Evolutionary conservation across 768 basidiomycete genomes (phyloP).

Genomic region (Agrocybe praecox): DNA sequence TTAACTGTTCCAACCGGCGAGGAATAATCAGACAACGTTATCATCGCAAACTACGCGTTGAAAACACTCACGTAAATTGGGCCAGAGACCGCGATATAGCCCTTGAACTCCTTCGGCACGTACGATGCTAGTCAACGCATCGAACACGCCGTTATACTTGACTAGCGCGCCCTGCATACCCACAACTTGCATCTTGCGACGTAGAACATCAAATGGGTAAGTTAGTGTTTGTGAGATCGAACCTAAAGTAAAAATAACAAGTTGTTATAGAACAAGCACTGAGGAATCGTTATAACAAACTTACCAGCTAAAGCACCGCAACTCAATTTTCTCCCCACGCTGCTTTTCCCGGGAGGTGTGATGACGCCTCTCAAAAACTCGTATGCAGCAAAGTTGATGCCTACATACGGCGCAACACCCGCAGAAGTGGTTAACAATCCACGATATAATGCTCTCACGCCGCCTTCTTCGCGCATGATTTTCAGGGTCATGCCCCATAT

Average conservation of each 20-base stretch:
- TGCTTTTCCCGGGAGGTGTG: conserved; percentile 82
- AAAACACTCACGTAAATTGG: conserved; percentile 72
- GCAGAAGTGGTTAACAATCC: conserved; percentile 83
- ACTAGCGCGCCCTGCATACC: conserved; percentile 69
- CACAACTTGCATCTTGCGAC: conserved; percentile 94
- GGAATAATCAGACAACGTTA: background rate
- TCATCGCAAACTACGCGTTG: conserved; percentile 7
- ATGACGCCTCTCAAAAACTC: conserved; percentile 77
- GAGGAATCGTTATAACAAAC: conserved; percentile 14
- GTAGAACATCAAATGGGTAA: conserved; percentile 93
- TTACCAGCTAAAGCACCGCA: conserved; percentile 89
- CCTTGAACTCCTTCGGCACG: conserved; percentile 75
- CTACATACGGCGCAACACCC: conserved; percentile 89
- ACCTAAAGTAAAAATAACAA: conserved; percentile 41
- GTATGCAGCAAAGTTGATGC: conserved; percentile 95
- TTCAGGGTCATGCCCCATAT: conserved; percentile 90
- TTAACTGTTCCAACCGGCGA: conserved; percentile 55
- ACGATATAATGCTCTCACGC: conserved; percentile 82
- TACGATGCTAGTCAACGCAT: conserved; percentile 72
- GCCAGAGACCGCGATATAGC: conserved; percentile 87
- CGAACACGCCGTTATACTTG: conserved; percentile 80
- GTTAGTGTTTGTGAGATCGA: conserved; percentile 92
- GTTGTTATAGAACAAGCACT: background rate
- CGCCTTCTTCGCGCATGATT: conserved; percentile 92
- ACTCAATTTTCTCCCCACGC: conserved; percentile 64